Percentiles rank a stretch among this genome's conserved stretches.
Evolutionary conservation across 768 basidiomycete genomes (phyloP).

Genomic region (Collybiopsis luxurians): DNA sequence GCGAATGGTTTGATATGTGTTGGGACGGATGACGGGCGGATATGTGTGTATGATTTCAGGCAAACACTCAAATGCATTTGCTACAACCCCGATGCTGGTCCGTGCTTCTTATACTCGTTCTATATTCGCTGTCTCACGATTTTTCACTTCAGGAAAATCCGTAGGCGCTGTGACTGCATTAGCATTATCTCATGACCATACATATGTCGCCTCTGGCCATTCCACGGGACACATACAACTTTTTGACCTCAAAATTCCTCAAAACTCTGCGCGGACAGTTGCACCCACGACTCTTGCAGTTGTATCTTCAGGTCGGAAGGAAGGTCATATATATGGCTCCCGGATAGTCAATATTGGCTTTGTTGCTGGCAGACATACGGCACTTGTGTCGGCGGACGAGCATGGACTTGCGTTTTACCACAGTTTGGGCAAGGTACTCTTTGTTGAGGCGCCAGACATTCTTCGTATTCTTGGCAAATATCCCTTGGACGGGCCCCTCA

Average conservation of each 20-base stretch:
- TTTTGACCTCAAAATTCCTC: constrained; percentile 74
- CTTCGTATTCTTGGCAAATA: constrained; percentile 93
- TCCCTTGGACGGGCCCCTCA: constrained; percentile 45
- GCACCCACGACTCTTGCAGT: constrained; percentile 64
- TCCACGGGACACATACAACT: constrained; percentile 80
- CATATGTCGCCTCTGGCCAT: constrained; percentile 89
- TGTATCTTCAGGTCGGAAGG: constrained; percentile 75
- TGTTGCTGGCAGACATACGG: constrained; percentile 89
- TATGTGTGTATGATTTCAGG: constrained; percentile 87
- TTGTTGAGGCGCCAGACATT: constrained; percentile 93
- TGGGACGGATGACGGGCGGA: constrained; percentile 77
- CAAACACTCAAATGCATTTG: constrained; percentile 82
- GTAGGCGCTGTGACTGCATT: constrained; percentile 85
- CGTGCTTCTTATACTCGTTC: neutral
- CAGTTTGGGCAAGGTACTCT: constrained; percentile 89
- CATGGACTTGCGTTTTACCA: constrained; percentile 93
- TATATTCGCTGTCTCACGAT: constrained; percentile 8
- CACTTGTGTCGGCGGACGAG: constrained; percentile 88
- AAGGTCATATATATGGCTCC: constrained; percentile 82
- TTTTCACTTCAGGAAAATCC: constrained; percentile 41
- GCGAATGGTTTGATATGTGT: constrained; percentile 88
- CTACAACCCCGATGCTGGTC: constrained; percentile 68
- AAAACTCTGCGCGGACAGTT: constrained; percentile 65
- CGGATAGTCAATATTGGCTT: constrained; percentile 83
- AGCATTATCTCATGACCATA: constrained; percentile 90